Evolutionary conservation across 164 flowering plant species (phyloP).

Genomic region (Umbellularia californica): DNA sequence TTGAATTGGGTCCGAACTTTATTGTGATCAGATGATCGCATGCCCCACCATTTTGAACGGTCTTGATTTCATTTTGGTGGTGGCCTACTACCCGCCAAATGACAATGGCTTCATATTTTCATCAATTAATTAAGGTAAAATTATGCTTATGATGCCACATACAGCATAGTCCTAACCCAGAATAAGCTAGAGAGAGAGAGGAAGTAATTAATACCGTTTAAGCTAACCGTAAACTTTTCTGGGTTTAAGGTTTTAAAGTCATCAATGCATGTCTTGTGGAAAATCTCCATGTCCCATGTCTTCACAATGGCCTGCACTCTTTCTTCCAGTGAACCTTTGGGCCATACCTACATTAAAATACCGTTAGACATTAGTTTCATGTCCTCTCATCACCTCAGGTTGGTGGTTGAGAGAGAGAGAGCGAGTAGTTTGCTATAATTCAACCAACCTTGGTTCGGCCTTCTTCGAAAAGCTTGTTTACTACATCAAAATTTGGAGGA

Average conservation of each 20-base stretch:
- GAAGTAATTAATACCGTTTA: slow-evolving; percentile 45
- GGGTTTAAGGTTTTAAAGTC: slow-evolving; percentile 49
- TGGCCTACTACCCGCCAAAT: too few species aligned
- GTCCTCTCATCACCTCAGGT: too few species aligned
- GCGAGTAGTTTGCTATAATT: not conserved
- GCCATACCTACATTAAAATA: slow-evolving; percentile 54
- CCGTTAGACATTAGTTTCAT: too few species aligned
- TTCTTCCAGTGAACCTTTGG: slow-evolving; percentile 61
- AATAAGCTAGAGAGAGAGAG: too few species aligned
- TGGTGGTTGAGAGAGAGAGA: not conserved
- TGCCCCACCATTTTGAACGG: too few species aligned
- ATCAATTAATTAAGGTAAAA: too few species aligned
- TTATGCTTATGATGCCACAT: too few species aligned
- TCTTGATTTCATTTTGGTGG: too few species aligned
- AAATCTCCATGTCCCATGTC: slow-evolving; percentile 83
- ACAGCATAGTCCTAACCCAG: too few species aligned
- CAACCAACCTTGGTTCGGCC: slow-evolving; percentile 59
- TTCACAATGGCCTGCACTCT: slow-evolving; percentile 66
- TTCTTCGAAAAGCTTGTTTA: slow-evolving; percentile 67
- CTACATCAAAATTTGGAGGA: slow-evolving; percentile 60
- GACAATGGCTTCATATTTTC: too few species aligned
- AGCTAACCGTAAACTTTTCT: slow-evolving; percentile 26
- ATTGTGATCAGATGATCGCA: too few species aligned
- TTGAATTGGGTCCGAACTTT: too few species aligned
- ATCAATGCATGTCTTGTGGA: slow-evolving; percentile 38